Evolutionary conservation across 345 rosid genomes (phyloP), one percentile per base, ranked within the genome.

Genomic region (Syzygium aromaticum): DNA sequence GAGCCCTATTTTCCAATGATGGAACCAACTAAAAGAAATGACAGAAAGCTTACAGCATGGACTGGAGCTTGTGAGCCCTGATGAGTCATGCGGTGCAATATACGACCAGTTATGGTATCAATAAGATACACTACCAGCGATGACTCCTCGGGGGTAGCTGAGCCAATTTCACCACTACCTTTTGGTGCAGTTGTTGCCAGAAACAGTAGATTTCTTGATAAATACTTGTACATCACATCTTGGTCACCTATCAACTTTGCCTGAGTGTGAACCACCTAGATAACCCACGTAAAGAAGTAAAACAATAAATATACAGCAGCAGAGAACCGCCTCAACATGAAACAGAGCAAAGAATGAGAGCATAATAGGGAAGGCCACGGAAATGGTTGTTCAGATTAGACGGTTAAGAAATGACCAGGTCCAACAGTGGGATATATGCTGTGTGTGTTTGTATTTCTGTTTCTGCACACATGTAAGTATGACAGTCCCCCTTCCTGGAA

Each of bases 211-310:
- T 96, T 98, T 86, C 90, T 95, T 14, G 99, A 98, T 88, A 96
- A 91, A 59, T 96, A 96, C 90, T 98, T 98, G 84, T 95, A 98
- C 95, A 98, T 92, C 84, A 95, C 94, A 89, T 96, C 99, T 89
- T 96, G 97, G 64, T 98, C 99, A 88, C 95, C 91, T 88, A 94
- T 89, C 73, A 90, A 95, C 94, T 98, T 98, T 87, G 99, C 99
- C 93, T 96, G 99, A 88, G 99, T 98, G 88, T 96, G 99, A 88
- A 98, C 97, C 85, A 96, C 99, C 99, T 98, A 91, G 77, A 88
- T 88, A 89, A 61, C 40, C 46, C 86, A 30, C 15, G n/a, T 28
- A 78, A 86, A 78, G 83, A 86, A 51, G 59, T 23, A 6, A 63
- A 78, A 54, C 53, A 13, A 77, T 80, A 51, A 86, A 33, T 33